A percentile compares a stretch with the other conserved stretches of the same genome.
Evolutionary conservation across 805 yeast species (phyloP).

Genomic region (Spathaspora girioi): DNA sequence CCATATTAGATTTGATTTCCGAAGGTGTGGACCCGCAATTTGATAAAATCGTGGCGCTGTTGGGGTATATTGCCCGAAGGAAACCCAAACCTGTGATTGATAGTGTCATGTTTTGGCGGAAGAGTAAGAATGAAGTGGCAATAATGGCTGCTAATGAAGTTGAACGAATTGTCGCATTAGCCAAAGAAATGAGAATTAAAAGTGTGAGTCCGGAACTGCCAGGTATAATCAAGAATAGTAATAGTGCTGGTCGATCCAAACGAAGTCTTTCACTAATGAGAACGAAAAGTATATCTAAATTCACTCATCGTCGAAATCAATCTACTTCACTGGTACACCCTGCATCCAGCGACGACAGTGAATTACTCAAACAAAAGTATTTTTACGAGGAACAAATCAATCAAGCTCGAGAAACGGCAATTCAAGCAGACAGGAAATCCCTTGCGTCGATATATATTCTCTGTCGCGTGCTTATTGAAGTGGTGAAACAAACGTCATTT

Average conservation of each 20-base stretch:
- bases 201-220: constrained; percentile 11
- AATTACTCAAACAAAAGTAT: constrained; percentile 18
- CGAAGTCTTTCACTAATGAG: constrained; percentile 39
- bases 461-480: constrained; percentile 89
- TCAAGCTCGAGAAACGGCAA: constrained; percentile 60
- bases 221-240: constrained; percentile 11
- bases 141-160: constrained; percentile 40
- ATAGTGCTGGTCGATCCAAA: constrained; percentile 21
- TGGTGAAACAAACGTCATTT: constrained; percentile 82
- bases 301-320: constrained; percentile 45
- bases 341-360: constrained; percentile 9
- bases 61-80: constrained; percentile 85
- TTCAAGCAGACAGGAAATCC: constrained; percentile 83
- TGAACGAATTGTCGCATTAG: constrained; percentile 15
- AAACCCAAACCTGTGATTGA: constrained; percentile 96
- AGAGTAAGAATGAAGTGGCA: constrained; percentile 85
- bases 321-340: constrained; percentile 33
- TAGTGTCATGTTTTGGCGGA: constrained; percentile 97
- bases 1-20: constrained; percentile 70
- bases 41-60: constrained; percentile 78
- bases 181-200: constrained; percentile 32
- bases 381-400: constrained; percentile 29
- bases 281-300: constrained; percentile 33
- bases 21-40: constrained; percentile 85
- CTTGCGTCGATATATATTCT: constrained; percentile 82